Evolutionary conservation across 83 land plant genomes (phyloP), one percentile per base, ranked within the genome.

Genomic region (Isoetes engelmannii): DNA sequence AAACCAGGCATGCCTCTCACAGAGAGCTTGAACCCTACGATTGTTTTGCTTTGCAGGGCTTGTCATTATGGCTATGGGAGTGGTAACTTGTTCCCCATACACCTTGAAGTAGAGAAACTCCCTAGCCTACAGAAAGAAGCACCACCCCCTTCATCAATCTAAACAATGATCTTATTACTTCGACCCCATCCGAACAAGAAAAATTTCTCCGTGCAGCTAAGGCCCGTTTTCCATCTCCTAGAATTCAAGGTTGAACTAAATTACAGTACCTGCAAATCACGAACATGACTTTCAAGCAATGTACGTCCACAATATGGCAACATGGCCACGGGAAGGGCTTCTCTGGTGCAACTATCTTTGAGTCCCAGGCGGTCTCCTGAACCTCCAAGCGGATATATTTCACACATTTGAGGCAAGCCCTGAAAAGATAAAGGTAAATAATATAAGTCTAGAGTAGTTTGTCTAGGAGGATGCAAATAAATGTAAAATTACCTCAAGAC

Each of bases 41-140:
- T 90, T 89, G 71, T 94, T 94, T 50, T 84, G 83, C 81, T 94
- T 94, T 58, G 92, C 92, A 19, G 93, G 73, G 82, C 99, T 94
- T 48, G 99, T 94, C 99, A 94, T 94, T 61, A 94, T 94, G 48
- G 99, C 99, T 68, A 94, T 89, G 62, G 99, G 99, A 15, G 96
- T 90, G 45, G 86, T 84, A 64, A 83, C 77, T 66, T 88, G 99
- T 67, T 78, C 82, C 57, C 93, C 90, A 74, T 76, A 88, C 0
- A 84, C 43, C 74, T 90, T 94, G 81, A 73, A 90, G 68, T 90
- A 77, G 15, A 94, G 75, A 71, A 82, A 94, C 59, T 94, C 99
- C 67, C 99, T 87, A 44, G 99, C 99, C 99, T 93, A 75, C 9
- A 57, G 46, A 78, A 7, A 18, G 48, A 62, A 28, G 37, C 37